Evolutionary conservation across 306 rosid genomes (phyloP).

Genomic region (Myrica gale): DNA sequence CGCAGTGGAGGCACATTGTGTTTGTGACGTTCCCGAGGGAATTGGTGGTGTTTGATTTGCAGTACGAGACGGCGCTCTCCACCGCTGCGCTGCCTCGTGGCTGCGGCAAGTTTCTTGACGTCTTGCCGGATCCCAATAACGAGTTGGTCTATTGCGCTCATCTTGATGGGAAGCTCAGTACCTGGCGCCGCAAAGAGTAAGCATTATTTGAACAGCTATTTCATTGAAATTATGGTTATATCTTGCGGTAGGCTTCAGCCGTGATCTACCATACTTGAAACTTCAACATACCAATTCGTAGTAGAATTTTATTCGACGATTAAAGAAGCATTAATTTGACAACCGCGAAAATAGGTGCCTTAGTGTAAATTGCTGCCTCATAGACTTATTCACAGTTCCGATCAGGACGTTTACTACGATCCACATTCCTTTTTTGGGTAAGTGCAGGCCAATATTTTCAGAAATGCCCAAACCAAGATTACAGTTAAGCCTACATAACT

Average conservation of each 20-base stretch:
- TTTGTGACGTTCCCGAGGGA: conserved; percentile 87
- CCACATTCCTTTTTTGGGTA: neutral
- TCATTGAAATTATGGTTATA: neutral
- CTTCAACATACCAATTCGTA: neutral
- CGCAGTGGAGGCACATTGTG: conserved; percentile 72
- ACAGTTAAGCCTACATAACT: neutral
- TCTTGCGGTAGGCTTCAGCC: neutral
- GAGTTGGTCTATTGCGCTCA: conserved; percentile 86
- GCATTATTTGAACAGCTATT: conserved; percentile 22
- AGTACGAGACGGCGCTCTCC: conserved; percentile 69
- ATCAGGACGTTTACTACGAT: neutral
- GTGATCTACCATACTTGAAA: neutral
- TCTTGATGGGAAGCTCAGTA: conserved; percentile 85
- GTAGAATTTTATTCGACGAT: neutral
- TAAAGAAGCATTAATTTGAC: neutral
- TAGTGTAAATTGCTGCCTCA: neutral
- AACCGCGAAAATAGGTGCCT: neutral
- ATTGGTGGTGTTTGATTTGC: conserved; percentile 79
- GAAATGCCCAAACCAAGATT: neutral
- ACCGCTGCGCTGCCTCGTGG: conserved; percentile 73
- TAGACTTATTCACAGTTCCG: neutral
- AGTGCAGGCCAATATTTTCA: neutral
- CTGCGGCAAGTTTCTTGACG: conserved; percentile 81
- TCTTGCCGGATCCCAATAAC: conserved; percentile 76
- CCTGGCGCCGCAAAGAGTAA: conserved; percentile 92